A percentile compares a stretch with the other conserved stretches of the same genome.
phyloP scores from a whole-genome alignment of 2,329 filamentous ascomycete species.

The Didymella segeticola region DNA sequence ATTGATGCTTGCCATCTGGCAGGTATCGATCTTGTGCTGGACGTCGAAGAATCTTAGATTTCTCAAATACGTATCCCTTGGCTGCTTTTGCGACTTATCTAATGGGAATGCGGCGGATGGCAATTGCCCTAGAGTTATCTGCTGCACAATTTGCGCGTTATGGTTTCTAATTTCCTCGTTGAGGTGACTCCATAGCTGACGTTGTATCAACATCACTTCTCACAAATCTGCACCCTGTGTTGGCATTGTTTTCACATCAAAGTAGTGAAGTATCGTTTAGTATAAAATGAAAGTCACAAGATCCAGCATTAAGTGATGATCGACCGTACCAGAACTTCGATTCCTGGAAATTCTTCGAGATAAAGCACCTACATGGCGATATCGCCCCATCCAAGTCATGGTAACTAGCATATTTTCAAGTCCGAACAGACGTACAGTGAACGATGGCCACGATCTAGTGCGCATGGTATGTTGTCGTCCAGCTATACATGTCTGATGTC shows the following conservation, averaged over 20 bases:
- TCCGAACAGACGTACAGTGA: slow-evolving; percentile 41
- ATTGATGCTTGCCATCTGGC: not conserved
- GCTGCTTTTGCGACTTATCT: too few species aligned
- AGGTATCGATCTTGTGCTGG: not conserved
- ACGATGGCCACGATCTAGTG: slow-evolving; percentile 50
- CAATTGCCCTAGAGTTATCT: too few species aligned
- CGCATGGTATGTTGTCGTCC: slow-evolving; percentile 43
- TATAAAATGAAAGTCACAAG: too few species aligned
- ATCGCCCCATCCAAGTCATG: slow-evolving; percentile 28
- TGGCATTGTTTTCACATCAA: not conserved
- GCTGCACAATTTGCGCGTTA: not conserved
- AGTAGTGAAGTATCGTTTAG: not conserved
- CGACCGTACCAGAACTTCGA: too few species aligned
- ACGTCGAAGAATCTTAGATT: not conserved
- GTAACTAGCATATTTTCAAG: slow-evolving; percentile 43
- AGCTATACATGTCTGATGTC: slow-evolving; percentile 31
- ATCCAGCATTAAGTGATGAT: too few species aligned
- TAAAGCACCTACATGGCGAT: too few species aligned
- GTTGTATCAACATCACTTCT: not conserved
- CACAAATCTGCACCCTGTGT: not conserved
- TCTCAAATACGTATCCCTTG: too few species aligned
- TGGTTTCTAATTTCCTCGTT: not conserved
- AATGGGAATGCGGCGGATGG: too few species aligned
- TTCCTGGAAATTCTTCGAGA: too few species aligned
- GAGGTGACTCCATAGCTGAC: not conserved